Evolutionary conservation across 176 grass and related monocot genomes (phyloP).

Genomic region (Puya raimondii): DNA sequence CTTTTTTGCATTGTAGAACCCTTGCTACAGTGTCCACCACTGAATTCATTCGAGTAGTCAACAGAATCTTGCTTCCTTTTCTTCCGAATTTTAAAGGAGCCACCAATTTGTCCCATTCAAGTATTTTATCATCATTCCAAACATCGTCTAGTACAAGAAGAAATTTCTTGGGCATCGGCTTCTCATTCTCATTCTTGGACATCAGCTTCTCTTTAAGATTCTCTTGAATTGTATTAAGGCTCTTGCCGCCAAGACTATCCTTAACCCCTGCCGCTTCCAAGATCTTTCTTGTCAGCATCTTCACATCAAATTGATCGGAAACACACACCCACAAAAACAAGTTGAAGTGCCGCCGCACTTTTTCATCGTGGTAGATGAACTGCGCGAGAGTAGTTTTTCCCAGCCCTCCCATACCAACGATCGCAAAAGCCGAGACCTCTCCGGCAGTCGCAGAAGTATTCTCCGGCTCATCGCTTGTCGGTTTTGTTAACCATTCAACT

Average conservation of each 20-base stretch:
- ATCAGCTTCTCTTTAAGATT: slow-evolving; percentile 15
- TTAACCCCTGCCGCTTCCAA: slow-evolving; percentile 7
- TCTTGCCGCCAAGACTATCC: neutral
- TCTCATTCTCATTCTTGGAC: slow-evolving; percentile 21
- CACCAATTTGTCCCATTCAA: slow-evolving; percentile 13
- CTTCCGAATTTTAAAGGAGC: slow-evolving; percentile 23
- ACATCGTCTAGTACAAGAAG: slow-evolving; percentile 22
- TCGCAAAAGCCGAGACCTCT: neutral
- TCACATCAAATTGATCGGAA: slow-evolving; percentile 14
- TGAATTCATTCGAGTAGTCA: slow-evolving; percentile 26
- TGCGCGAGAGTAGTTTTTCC: slow-evolving; percentile 30
- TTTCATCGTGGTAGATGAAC: slow-evolving; percentile 12
- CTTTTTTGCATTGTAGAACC: no score
- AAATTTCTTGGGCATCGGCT: slow-evolving; percentile 18
- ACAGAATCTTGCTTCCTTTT: slow-evolving; percentile 24
- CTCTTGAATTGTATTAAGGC: slow-evolving; percentile 16
- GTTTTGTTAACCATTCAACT: no score
- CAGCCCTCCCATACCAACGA: slow-evolving; percentile 26
- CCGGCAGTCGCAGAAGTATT: no score
- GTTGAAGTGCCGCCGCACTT: slow-evolving; percentile 12
- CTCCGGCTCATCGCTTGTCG: no score
- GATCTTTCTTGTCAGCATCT: slow-evolving; percentile 16
- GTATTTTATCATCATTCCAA: slow-evolving; percentile 5
- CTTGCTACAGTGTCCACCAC: neutral
- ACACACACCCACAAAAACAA: slow-evolving; percentile 14